Evolutionary conservation across 805 yeast species (phyloP), one percentile per base, ranked within the genome.

Genomic region (Candida maris): DNA sequence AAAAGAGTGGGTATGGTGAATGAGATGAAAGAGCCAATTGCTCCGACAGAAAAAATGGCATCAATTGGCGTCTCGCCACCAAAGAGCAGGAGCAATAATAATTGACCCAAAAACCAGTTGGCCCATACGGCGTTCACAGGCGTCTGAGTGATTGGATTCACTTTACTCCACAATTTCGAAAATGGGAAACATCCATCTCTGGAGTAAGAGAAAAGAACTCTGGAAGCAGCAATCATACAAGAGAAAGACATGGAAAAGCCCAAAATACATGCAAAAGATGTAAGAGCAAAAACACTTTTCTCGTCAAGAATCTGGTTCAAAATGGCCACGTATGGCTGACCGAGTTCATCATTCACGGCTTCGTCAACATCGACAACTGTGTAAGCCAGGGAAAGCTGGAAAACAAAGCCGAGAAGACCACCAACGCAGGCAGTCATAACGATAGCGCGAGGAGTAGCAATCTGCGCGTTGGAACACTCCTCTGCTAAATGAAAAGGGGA

Each of bases 401-500:
- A 71, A 25, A 72, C 57, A 51, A 73, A 77, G 3, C 82, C 83
- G 33, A 77, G 54, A 14, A 65, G 29, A 30, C 81, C 82, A 39
- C 83, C 80, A 34, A 68, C 59, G 9, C 68, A 50, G 16, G 79
- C 65, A 16, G 81, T 75, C 56, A 77, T 56, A 13, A 77, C 73
- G 44, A 79, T 78, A 28, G 84, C 84, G 34, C 70, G 65, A 13
- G 86, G 85, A n/a, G 81, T 77, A 4, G 82, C 83, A 15, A 65
- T 61, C 20, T 73, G 61, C 9, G 85, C 82, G 52, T 79, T 78
- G 33, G 77, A 61, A 45, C 81, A 75, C 51, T 81, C 87, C 57
- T 81, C 88, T 13, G 83, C 68, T 43, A 81, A 63, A 51, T 81
- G 86, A 64, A 79, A 80, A 0, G 86, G 82, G 14, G 84, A 76